Evolutionary conservation across 2,329 filamentous ascomycete genomes (phyloP).

Genomic region (Colletotrichum eleusines): DNA sequence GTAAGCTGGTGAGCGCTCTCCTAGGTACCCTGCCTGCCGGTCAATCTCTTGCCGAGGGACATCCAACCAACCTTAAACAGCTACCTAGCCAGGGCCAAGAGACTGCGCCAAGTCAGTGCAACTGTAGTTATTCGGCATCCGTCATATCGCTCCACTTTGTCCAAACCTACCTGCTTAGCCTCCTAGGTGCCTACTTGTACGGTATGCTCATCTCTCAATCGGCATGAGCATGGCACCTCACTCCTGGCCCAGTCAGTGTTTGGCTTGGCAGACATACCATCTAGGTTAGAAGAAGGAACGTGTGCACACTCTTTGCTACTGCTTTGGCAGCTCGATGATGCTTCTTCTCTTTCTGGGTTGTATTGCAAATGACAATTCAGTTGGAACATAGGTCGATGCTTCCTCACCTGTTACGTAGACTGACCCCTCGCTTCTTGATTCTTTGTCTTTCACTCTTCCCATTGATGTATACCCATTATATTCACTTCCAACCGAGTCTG

Average conservation of each 20-base stretch:
- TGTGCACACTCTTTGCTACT: no score
- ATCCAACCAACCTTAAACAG: neutral
- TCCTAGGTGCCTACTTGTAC: neutral
- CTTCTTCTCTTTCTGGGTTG: no score
- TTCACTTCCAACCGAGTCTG: neutral
- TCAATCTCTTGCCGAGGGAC: neutral
- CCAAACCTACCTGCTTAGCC: neutral
- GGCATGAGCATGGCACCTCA: no score
- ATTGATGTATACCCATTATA: neutral
- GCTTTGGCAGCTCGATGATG: no score
- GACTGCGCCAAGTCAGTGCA: conserved; percentile 1
- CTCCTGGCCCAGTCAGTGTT: no score
- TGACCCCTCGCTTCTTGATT: neutral
- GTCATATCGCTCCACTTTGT: conserved; percentile 24
- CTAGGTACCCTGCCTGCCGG: neutral
- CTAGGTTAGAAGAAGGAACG: no score
- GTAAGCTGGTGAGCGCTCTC: no score
- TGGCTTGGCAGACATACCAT: neutral
- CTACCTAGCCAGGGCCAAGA: conserved; percentile 1
- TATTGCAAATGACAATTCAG: no score
- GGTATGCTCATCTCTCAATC: conserved; percentile 14
- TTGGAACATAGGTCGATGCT: neutral
- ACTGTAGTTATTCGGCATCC: neutral
- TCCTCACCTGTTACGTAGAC: neutral
- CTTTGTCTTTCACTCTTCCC: neutral